Evolutionary conservation across 305 asterid species (phyloP), one percentile per base, ranked within the genome.

Genomic region (Fraxinus xanthoxyloides): DNA sequence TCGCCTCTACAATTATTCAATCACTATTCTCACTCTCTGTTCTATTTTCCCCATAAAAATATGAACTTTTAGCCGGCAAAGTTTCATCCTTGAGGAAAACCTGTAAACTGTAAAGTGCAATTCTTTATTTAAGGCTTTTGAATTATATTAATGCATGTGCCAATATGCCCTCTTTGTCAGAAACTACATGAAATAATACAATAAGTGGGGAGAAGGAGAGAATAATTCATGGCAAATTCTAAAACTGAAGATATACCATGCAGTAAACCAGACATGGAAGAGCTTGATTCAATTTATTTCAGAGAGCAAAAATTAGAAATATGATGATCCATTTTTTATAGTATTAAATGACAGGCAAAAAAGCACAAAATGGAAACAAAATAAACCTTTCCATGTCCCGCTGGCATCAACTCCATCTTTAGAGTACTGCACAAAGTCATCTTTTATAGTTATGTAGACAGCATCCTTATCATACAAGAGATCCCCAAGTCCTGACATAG

Each of bases 401-500:
- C 84, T 90, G 13, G 85, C 85, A 82, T 83, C 85, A 82, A 88
- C 84, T 82, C 84, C 91, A 80, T 76, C 87, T 82, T 91, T 91
- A 73, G 99, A 94, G 85, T 90, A 96, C 92, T 96, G 98, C 80
- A 96, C 98, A 30, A 96, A 84, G 89, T 91, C 94, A 85, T 94
- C 98, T 85, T 94, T 91, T 81, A 96, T 93, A 87, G 95, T 91
- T 84, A 94, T 93, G 87, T 96, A 96, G 84, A 94, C 98, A 84
- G 98, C 99, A 87, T 96, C 99, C 87, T 96, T 96, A 86, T 96
- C 98, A 80, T 96, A 96, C 46, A 96, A 92, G 65, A 96, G 97
- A 86, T 96, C 99, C 75, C 99, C 99, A 73, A 96, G 83, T 79
- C 98, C 99, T 73, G 98, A 96, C 98, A 96, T 91, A 48, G 99